These are phyloP conservation scores for Pseudopithomyces maydicus DNA, from an alignment of 2,329 filamentous ascomycete genomes.

Conservation along the genomic window DNA sequence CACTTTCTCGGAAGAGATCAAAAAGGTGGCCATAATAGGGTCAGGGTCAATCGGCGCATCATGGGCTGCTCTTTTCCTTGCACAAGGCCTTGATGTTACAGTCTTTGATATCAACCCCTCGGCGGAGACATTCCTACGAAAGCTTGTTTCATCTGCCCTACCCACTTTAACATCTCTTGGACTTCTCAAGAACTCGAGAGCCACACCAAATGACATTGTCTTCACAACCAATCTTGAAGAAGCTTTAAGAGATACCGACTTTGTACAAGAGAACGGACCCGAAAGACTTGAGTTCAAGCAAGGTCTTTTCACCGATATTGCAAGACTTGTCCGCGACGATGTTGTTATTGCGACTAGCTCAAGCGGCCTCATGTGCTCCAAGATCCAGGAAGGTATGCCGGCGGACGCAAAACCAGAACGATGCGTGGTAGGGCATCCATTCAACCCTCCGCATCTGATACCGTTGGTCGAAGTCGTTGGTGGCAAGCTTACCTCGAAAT, in stretches of 20 bases:
- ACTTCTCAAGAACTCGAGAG: slow-evolving; percentile 11
- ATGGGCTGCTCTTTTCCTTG: slow-evolving; percentile 50
- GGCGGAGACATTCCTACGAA: slow-evolving; percentile 28
- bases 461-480: slow-evolving; percentile 55
- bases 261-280: slow-evolving; percentile 49
- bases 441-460: slow-evolving; percentile 57
- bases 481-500: slow-evolving; percentile 33
- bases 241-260: slow-evolving; percentile 31
- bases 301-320: slow-evolving; percentile 44
- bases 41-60: slow-evolving; percentile 48
- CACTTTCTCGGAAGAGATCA: background rate
- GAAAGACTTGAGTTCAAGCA: slow-evolving; percentile 49
- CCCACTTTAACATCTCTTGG: slow-evolving; percentile 16
- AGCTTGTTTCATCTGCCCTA: slow-evolving; percentile 16
- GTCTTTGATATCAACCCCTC: slow-evolving; percentile 49
- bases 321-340: slow-evolving; percentile 29
- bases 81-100: slow-evolving; percentile 46
- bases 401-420: slow-evolving; percentile 33
- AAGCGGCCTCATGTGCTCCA: slow-evolving; percentile 45
- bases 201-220: slow-evolving; percentile 10
- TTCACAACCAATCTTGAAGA: slow-evolving; percentile 25
- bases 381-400: slow-evolving; percentile 28
- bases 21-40: slow-evolving; percentile 40
- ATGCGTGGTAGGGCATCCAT: slow-evolving; percentile 54
- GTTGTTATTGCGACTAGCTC: slow-evolving; percentile 50